Evolutionary conservation across 768 basidiomycete genomes (phyloP).

Genomic region (Holtermannia corniformis): DNA sequence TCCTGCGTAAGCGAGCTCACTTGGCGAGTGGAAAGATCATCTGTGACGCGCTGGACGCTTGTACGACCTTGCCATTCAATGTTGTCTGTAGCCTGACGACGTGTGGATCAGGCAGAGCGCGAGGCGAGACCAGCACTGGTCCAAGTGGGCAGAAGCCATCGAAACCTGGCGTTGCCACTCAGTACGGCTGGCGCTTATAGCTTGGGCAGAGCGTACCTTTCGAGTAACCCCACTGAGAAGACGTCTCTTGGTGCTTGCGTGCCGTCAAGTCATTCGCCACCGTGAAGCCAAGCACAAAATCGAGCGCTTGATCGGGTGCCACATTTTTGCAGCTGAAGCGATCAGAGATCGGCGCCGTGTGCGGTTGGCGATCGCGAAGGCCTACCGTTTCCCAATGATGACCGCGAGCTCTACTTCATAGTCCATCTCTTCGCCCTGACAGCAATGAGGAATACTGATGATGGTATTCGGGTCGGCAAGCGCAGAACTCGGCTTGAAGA

Average conservation of each 20-base stretch:
- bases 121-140: slow-evolving; percentile 65
- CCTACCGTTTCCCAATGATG: slow-evolving; percentile 81
- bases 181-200: too few relatives aligned
- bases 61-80: slow-evolving; percentile 59
- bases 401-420: slow-evolving; percentile 45
- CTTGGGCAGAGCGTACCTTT: too few relatives aligned
- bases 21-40: slow-evolving; percentile 72
- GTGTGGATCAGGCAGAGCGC: slow-evolving; percentile 60
- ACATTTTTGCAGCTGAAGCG: too few relatives aligned
- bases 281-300: too few relatives aligned
- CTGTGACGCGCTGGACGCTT: slow-evolving; percentile 47
- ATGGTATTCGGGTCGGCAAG: too few relatives aligned
- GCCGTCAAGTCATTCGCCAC: slow-evolving; percentile 55
- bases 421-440: too few relatives aligned
- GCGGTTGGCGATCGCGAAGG: too few relatives aligned
- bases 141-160: slow-evolving; percentile 56
- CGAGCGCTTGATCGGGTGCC: too few relatives aligned
- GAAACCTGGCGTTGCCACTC: too few relatives aligned
- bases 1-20: too few relatives aligned
- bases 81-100: slow-evolving; percentile 53
- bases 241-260: slow-evolving; percentile 67
- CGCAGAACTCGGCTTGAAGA: slow-evolving; percentile 43
- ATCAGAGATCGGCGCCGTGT: too few relatives aligned
- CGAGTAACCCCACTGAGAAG: slow-evolving; percentile 81
- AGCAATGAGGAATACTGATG: too few relatives aligned